These are phyloP conservation scores for Neobulgaria alba DNA, from an alignment of 2,329 filamentous ascomycete genomes.

Conservation along the genomic window DNA sequence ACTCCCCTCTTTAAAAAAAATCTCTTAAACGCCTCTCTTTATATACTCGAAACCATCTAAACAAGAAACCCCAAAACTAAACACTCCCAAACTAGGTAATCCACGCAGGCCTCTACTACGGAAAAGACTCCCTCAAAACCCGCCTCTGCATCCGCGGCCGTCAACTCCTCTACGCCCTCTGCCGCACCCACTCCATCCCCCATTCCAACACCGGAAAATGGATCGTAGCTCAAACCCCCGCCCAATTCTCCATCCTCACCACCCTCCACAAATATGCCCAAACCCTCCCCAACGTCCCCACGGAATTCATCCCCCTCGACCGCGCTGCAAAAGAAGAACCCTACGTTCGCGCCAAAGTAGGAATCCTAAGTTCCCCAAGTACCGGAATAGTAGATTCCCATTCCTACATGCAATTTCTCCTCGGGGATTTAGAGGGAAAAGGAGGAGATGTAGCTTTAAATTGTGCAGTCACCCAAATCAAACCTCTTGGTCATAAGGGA, in stretches of 20 bases:
- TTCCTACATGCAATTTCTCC: slow-evolving; percentile 70
- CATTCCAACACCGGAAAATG: slow-evolving; percentile 79
- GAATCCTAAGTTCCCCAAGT: slow-evolving; percentile 72
- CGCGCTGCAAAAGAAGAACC: slow-evolving; percentile 64
- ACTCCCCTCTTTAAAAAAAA: too few relatives aligned
- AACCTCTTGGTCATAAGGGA: slow-evolving; percentile 33
- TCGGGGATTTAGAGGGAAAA: slow-evolving; percentile 65
- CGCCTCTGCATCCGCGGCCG: slow-evolving; percentile 72
- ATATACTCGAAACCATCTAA: too few relatives aligned
- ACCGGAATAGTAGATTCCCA: slow-evolving; percentile 92
- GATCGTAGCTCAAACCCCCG: slow-evolving; percentile 78
- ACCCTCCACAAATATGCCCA: slow-evolving; percentile 38
- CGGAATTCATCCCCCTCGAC: slow-evolving; percentile 54
- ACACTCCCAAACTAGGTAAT: slow-evolving; percentile 84
- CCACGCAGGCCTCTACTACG: slow-evolving; percentile 74
- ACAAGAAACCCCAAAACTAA: too few relatives aligned
- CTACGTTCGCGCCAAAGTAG: slow-evolving; percentile 60
- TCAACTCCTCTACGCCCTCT: slow-evolving; percentile 70
- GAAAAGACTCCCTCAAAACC: slow-evolving; percentile 67
- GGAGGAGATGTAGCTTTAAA: slow-evolving; percentile 68
- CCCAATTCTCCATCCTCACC: slow-evolving; percentile 45
- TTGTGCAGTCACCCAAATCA: slow-evolving; percentile 54
- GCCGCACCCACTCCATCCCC: slow-evolving; percentile 55
- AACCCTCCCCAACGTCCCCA: slow-evolving; percentile 50
- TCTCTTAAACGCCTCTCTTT: too few relatives aligned